Evolutionary conservation across 169 alveolate species (phyloP).

Genomic region (Plasmodium knowlesi): DNA sequence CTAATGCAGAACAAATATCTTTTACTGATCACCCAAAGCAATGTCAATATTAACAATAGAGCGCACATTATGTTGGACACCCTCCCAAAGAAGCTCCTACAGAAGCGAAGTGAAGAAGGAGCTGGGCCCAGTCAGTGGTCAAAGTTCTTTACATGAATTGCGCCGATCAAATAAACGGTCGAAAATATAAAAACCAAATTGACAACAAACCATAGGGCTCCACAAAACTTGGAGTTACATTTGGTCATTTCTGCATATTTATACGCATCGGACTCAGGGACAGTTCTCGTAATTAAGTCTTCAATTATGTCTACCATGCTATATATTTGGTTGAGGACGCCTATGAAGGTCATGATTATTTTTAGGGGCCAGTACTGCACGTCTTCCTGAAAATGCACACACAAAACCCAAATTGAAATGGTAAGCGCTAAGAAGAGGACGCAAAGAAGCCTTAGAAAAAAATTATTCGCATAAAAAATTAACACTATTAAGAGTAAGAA

Average conservation of each 20-base stretch:
- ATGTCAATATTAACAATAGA: slow-evolving; percentile 11
- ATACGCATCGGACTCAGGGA: slow-evolving; percentile 83
- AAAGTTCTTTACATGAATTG: slow-evolving; percentile 73
- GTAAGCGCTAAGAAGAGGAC: slow-evolving; percentile 71
- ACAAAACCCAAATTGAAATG: slow-evolving; percentile 69
- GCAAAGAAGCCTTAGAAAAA: slow-evolving; percentile 76
- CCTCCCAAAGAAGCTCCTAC: not conserved
- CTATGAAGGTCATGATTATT: slow-evolving; percentile 78
- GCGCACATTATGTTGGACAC: not conserved
- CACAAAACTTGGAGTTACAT: slow-evolving; percentile 81
- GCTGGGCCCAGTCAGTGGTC: not conserved
- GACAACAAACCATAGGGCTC: slow-evolving; percentile 78
- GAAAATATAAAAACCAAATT: slow-evolving; percentile 61
- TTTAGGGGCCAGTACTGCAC: slow-evolving; percentile 79
- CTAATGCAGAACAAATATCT: not conserved
- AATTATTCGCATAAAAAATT: slow-evolving; percentile 76
- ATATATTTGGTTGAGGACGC: slow-evolving; percentile 80
- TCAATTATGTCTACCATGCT: slow-evolving; percentile 80
- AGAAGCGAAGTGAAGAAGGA: not conserved
- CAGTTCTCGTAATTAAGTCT: slow-evolving; percentile 79
- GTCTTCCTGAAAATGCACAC: slow-evolving; percentile 72
- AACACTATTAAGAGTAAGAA: slow-evolving; percentile 78
- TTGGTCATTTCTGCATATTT: slow-evolving; percentile 79
- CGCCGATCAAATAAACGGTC: slow-evolving; percentile 79
- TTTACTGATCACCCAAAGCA: not conserved